Evolutionary conservation across 2,329 filamentous ascomycete genomes (phyloP), one percentile per base, ranked within the genome.

Genomic region (Penicillium sp.): DNA sequence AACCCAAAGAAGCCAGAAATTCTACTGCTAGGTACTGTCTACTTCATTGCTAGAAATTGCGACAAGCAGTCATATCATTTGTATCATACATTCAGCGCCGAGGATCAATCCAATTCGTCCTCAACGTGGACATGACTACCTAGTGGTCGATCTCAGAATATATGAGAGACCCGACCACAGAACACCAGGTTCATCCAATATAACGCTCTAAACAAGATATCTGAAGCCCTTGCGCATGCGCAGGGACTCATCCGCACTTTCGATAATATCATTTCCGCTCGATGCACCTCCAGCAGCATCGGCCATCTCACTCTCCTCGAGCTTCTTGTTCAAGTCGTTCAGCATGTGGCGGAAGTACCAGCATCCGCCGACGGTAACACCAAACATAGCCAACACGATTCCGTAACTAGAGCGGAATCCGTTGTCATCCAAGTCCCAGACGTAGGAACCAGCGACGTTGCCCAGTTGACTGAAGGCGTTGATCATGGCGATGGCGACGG

Each of bases 401-500:
- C 80, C 82, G 58, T 85, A 85, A 53, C 80, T 83, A 70, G 80
- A 78, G 55, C 82, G 76, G 71, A 76, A 85, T 0, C 82, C 82
- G 53, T 84, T 77, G 0, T 76, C 80, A 19, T 73, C 69, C 41
- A 85, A 72, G 44, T 75, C 70, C 82, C 82, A 85, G 3, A 85
- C 81, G 58, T 85, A 85, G 0, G 77, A 80, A 2, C 82, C 82
- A 0, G 81, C 81, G 0, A 81, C 74, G 60, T 81, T 82, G 44
- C 79, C 79, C 2, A 82, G 71, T 68, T 64, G 61, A 16, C 78
- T 80, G 22, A 88, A 76, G 1, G 84, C 84, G 64, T 91, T 91
- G 71, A 90, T 87, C 55, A 87, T 82, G 3, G 86, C 88, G 3
- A 91, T 68, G 0, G 85, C 86, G 0, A 86, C 81, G 4, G 82